Evolutionary conservation across 208 protist genomes (phyloP).

Genomic region (Trypanosoma avium): DNA sequence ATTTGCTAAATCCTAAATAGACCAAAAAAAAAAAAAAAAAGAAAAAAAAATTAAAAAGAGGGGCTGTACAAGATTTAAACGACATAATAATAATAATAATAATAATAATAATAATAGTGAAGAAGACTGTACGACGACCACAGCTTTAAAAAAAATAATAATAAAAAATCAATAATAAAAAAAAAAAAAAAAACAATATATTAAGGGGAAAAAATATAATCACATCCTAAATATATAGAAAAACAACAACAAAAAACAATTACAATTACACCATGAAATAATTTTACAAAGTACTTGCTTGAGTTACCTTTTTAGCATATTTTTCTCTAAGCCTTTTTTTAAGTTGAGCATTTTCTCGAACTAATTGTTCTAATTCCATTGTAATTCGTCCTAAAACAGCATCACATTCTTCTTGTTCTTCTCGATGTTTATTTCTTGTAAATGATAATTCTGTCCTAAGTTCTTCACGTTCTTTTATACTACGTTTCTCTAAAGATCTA

Average conservation of each 20-base stretch:
- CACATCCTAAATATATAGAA: no score
- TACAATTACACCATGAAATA: not conserved
- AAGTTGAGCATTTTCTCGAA: constrained; percentile 63
- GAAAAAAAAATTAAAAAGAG: constrained; percentile 7
- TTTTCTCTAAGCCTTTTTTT: constrained; percentile 30
- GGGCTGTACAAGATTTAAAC: not conserved
- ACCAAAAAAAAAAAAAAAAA: constrained; percentile 1
- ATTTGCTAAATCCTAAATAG: not conserved
- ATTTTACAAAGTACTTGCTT: not conserved
- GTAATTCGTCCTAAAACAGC: constrained; percentile 49
- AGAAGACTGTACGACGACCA: not conserved
- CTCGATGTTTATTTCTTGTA: constrained; percentile 1
- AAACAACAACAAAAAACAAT: no score
- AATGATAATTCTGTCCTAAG: constrained; percentile 4
- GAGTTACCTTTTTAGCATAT: constrained; percentile 5
- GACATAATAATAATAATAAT: not conserved
- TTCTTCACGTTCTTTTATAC: constrained; percentile 24
- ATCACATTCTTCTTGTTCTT: constrained; percentile 59
- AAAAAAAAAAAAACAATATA: constrained; percentile 9
- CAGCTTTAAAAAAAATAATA: constrained; percentile 1
- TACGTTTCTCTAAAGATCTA: constrained; percentile 14
- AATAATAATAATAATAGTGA: not conserved
- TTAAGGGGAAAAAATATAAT: no score
- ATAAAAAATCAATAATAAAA: not conserved
- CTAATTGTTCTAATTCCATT: constrained; percentile 63